These are phyloP conservation scores for Epichloe typhina DNA, from an alignment of 2,329 filamentous ascomycete genomes.

Conservation along the genomic window DNA sequence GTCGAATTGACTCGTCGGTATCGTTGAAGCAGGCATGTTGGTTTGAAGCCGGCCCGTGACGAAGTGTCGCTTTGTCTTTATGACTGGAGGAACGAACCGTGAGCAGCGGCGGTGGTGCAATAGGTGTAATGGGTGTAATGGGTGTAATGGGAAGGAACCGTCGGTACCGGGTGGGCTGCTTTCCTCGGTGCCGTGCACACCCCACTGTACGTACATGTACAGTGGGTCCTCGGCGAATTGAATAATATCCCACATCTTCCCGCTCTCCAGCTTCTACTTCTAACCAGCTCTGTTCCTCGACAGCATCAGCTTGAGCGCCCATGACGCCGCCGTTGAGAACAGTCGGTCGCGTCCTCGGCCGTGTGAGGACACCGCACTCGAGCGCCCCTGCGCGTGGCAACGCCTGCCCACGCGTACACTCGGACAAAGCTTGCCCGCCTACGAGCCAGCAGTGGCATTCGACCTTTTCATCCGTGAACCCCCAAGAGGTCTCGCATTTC, in stretches of 20 bases:
- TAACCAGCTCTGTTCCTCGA: not conserved
- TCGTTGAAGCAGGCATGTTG: constrained; percentile 36
- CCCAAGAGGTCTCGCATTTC: constrained; percentile 85
- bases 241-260: not conserved
- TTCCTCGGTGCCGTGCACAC: too few species aligned
- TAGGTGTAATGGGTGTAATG: too few species aligned
- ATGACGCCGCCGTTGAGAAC: constrained; percentile 1
- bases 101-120: too few species aligned
- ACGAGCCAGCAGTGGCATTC: constrained; percentile 10
- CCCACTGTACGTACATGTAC: too few species aligned
- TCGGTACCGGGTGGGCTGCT: too few species aligned
- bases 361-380: not conserved
- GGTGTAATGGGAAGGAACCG: too few species aligned
- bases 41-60: not conserved
- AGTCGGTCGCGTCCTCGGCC: constrained; percentile 1
- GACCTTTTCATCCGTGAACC: constrained; percentile 61
- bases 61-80: not conserved
- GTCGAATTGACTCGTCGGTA: constrained; percentile 44
- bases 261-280: not conserved
- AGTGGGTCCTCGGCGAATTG: not conserved
- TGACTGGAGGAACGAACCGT: too few species aligned
- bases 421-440: not conserved
- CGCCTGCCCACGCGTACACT: not conserved
- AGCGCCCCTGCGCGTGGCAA: not conserved
- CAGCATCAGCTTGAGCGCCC: not conserved